Percentiles rank a stretch among this genome's conserved stretches.
phyloP scores from a whole-genome alignment of 148 eudicot genomes.

The Salicornia ramosissima region DNA sequence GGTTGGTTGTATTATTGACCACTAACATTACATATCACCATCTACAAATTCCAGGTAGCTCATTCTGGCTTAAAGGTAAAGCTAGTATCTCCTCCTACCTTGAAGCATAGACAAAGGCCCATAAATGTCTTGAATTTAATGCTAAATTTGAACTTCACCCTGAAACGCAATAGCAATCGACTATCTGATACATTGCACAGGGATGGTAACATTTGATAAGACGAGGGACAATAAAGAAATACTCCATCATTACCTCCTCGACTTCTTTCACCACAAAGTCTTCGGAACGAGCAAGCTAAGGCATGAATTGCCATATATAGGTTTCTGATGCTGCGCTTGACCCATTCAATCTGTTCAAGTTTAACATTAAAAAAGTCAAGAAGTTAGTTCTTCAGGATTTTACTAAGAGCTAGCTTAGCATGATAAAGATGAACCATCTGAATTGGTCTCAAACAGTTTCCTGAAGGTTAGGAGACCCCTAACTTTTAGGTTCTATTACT shows the following conservation, averaged over 20 bases:
- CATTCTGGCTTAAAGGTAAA: conserved; percentile 56
- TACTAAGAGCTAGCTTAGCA: too few relatives aligned
- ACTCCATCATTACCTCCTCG: too few relatives aligned
- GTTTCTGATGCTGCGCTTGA: conserved; percentile 93
- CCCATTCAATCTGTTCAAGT: conserved; percentile 55
- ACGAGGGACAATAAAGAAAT: too few relatives aligned
- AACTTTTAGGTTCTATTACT: too few relatives aligned
- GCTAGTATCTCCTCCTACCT: conserved; percentile 64
- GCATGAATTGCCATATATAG: conserved; percentile 85
- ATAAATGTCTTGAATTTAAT: conserved; percentile 41
- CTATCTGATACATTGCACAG: neutral
- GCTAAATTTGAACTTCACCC: neutral
- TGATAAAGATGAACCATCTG: neutral
- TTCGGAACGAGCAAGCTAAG: conserved; percentile 53
- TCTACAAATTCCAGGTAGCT: conserved; percentile 75
- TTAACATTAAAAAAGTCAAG: neutral
- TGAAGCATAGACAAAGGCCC: conserved; percentile 93
- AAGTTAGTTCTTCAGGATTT: too few relatives aligned
- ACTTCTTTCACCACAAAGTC: conserved; percentile 88
- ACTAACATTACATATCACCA: conserved; percentile 38
- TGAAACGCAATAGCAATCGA: neutral
- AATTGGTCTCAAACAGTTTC: too few relatives aligned
- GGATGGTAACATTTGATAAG: neutral
- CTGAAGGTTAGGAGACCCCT: too few relatives aligned
- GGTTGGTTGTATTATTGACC: neutral